Percentiles rank a stretch among this genome's conserved stretches.
Evolutionary conservation across 1,284 basidiomycete genomes (phyloP).

Genomic region (Tylopilus orsonianus): DNA sequence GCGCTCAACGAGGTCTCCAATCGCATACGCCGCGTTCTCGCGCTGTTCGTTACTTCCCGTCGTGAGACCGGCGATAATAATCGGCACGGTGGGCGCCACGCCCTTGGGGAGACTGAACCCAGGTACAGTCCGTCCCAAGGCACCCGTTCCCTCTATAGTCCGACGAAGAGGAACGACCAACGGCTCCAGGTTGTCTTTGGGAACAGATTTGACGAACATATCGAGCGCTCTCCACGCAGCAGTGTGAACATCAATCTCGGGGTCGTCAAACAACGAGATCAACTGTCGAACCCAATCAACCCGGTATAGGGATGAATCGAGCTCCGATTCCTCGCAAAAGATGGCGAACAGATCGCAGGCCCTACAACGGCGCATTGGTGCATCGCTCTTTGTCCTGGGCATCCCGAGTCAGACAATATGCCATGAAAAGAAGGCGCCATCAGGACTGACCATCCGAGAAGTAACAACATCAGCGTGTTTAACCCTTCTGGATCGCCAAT

Average conservation of each 20-base stretch:
- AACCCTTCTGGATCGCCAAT: slow-evolving; percentile 84
- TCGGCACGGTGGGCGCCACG: slow-evolving; percentile 83
- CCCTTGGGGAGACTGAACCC: slow-evolving; percentile 92
- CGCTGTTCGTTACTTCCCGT: slow-evolving; percentile 81
- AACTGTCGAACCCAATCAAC: slow-evolving; percentile 97
- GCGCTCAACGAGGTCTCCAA: slow-evolving; percentile 91
- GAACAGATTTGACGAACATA: slow-evolving; percentile 85
- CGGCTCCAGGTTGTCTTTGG: slow-evolving; percentile 91
- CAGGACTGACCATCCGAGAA: slow-evolving; percentile 81
- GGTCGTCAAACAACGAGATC: slow-evolving; percentile 83
- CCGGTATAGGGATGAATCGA: slow-evolving; percentile 83
- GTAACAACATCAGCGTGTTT: slow-evolving; percentile 83
- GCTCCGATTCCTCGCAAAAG: slow-evolving; percentile 80
- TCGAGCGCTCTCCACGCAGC: slow-evolving; percentile 87
- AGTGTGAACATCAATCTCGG: slow-evolving; percentile 70
- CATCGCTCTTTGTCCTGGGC: slow-evolving; percentile 74
- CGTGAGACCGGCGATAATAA: slow-evolving; percentile 87
- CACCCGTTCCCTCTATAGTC: slow-evolving; percentile 84
- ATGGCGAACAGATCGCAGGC: slow-evolving; percentile 76
- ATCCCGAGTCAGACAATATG: background rate
- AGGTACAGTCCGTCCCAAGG: slow-evolving; percentile 76
- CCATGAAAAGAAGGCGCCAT: background rate
- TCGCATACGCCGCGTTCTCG: slow-evolving; percentile 93
- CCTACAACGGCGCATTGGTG: slow-evolving; percentile 70
- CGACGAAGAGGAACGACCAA: slow-evolving; percentile 87